Evolutionary conservation across 2,329 filamentous ascomycete species (phyloP), one percentile per base, ranked within the genome.

Genomic region (Helicocarpus griseus): DNA sequence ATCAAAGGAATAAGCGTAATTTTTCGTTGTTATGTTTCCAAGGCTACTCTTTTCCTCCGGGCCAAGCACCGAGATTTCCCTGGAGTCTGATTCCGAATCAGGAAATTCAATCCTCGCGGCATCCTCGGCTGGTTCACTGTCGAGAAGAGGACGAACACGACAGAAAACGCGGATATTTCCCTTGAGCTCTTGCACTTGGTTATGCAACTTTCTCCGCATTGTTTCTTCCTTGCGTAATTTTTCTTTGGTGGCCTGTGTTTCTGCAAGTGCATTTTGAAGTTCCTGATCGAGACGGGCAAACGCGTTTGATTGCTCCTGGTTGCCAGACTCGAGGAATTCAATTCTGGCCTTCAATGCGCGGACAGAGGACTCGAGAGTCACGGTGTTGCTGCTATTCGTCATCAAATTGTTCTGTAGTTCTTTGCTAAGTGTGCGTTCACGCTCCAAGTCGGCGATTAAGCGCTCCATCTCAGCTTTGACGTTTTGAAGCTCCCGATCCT

Each of bases 161-260:
- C 91, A 97, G 81, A 98, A 98, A 58, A 98, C 93, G 19, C 93
- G 86, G 62, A 98, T 98, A 65, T 98, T 98, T 61, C 93, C 93
- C 68, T 95, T 96, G 54, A 98, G 80, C 64, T 98, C 93, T 66
- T 98, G 89, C 44, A 98, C 91, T 67, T 95, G 93, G 69, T 97
- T 97, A 74, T 97, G 95, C 0, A 98, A 78, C 60, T 94, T 91
- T 21, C 93, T 81, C 13, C 93, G 82, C 48, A 95, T 76, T 0
- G 87, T 93, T 70, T 98, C 93, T 65, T 97, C 93, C 61, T 85
- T 88, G 56, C 93, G 85, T 26, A 98, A 76, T 64, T 93, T 95
- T 57, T 88, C 82, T 52, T 86, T 82, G 1, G 87, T 83, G 33
- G 80, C 77, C 28, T 86, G 82, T 1, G 85, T 87, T 19, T 78